Percentiles rank a stretch among this genome's conserved stretches.
phyloP scores from a whole-genome alignment of 805 yeast genomes.

The Cyberlindnera euphorbiiphila region DNA sequence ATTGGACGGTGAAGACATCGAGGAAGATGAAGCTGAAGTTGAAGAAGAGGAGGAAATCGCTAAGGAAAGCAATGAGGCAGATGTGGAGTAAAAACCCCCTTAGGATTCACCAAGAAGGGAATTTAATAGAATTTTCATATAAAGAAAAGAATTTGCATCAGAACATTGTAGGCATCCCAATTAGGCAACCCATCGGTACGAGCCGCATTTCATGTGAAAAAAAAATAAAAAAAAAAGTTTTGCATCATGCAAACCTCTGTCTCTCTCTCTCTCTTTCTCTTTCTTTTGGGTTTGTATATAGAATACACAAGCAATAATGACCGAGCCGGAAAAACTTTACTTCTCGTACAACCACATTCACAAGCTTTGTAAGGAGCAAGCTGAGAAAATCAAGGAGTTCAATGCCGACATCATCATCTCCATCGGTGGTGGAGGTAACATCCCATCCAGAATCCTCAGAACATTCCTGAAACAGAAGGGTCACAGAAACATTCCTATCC shows the following conservation, averaged over 20 bases:
- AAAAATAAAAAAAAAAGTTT: too few species aligned
- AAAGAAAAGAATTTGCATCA: too few species aligned
- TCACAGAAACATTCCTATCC: slow-evolving; percentile 64
- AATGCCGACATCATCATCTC: slow-evolving; percentile 59
- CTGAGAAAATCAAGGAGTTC: slow-evolving; percentile 41
- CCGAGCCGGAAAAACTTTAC: slow-evolving; percentile 42
- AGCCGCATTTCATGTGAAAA: too few species aligned
- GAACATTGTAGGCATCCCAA: too few species aligned
- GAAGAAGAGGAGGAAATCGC: slow-evolving; percentile 20
- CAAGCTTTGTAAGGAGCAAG: slow-evolving; percentile 72
- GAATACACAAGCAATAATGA: slow-evolving; percentile 4
- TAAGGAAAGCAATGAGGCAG: slow-evolving; percentile 4
- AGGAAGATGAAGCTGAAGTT: slow-evolving; percentile 10
- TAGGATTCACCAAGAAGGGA: too few species aligned
- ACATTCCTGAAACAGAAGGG: slow-evolving; percentile 57
- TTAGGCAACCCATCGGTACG: too few species aligned
- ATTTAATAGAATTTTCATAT: too few species aligned
- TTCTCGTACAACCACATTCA: slow-evolving; percentile 80
- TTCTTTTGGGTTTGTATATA: background rate
- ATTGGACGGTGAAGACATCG: slow-evolving; percentile 36
- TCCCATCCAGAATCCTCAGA: slow-evolving; percentile 58
- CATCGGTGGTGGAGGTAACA: slow-evolving; percentile 73
- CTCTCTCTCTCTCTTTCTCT: too few species aligned
- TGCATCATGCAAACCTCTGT: too few species aligned
- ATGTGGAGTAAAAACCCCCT: slow-evolving; percentile 5